Evolutionary conservation across 208 protist genomes (phyloP).

Genomic region (Trypanosoma melophagium): DNA sequence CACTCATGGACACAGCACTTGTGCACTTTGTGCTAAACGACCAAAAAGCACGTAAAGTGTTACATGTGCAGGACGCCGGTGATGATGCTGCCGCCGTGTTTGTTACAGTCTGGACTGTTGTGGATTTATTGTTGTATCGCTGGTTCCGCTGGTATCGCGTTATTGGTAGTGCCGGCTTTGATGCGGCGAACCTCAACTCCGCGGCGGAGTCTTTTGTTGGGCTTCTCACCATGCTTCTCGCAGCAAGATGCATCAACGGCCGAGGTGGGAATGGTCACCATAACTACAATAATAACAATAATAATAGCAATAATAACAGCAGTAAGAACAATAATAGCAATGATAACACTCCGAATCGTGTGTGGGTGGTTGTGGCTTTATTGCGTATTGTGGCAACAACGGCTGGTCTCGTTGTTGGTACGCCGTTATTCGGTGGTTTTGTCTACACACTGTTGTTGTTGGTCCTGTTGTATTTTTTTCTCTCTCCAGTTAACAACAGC

Average conservation of each 20-base stretch:
- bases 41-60: constrained; percentile 43
- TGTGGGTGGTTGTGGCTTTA: not conserved
- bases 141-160: constrained; percentile 77
- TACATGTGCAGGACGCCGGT: constrained; percentile 46
- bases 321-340: no score
- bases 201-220: constrained; percentile 51
- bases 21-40: constrained; percentile 60
- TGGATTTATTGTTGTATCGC: constrained; percentile 57
- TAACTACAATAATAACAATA: constrained; percentile 9
- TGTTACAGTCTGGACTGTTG: constrained; percentile 55
- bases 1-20: constrained; percentile 46
- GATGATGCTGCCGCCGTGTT: constrained; percentile 43
- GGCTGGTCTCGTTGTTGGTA: not conserved
- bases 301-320: constrained; percentile 7
- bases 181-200: constrained; percentile 39
- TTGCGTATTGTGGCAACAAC: constrained; percentile 8
- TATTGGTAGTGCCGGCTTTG: constrained; percentile 57
- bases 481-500: not conserved
- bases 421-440: not conserved
- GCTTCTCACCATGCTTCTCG: constrained; percentile 45
- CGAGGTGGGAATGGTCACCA: constrained; percentile 12
- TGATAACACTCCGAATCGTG: no score
- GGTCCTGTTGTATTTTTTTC: constrained; percentile 8
- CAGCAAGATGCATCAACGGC: constrained; percentile 44
- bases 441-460: not conserved